Base-by-base conservation (phyloP, 2,329 filamentous ascomycete genomes). In the Colletotrichum phormii region DNA sequence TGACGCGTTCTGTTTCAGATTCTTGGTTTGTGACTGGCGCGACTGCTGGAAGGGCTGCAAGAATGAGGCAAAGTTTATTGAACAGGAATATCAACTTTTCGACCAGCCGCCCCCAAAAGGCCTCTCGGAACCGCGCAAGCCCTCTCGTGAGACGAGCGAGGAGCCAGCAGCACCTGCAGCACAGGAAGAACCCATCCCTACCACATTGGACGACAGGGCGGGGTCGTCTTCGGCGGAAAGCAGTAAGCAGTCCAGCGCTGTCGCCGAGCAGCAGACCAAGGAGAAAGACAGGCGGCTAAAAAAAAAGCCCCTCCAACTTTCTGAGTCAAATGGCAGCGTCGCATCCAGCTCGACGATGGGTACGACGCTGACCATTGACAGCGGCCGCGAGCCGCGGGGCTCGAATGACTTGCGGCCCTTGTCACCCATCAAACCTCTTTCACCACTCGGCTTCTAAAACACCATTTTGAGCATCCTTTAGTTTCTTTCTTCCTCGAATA, bases 11-110 rank as follows among this genome's bases (percentile, higher is more conserved):
- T 97, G 95, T 81, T 98, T 98, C 88, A 95, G 95, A 78, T 98
- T 98, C 76, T 87, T 98, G 13, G 95, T 98, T 24, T 94, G 95
- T 79, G 93, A 98, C 80, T 98, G 96, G 96, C 92, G 95, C 77
- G 93, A 97, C 77, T 98, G 96, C 84, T 98, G 96, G 96, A 95
- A 97, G 81, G 96, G 96, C 9, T 98, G 96, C 85, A 95, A 92
- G 86, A 97, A 94, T 13, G 96, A 98, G 82, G 91, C 94, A 75
- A 91, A 91, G 76, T 96, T 89, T 79, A 91, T 95, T 46, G 90
- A 94, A 76, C 87, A 92, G 75, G 92, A 94, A 78, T 92, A 93
- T 76, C 83, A 82, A 75, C 79, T 90, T 3, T 90, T 92, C 67
- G 88, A 91, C 67, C 86, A 88, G 77, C 86, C 89, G 4, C 86